Conservation (phyloP, 495 filamentous ascomycete species). For the Parathielavia hyrcaniae region DNA sequence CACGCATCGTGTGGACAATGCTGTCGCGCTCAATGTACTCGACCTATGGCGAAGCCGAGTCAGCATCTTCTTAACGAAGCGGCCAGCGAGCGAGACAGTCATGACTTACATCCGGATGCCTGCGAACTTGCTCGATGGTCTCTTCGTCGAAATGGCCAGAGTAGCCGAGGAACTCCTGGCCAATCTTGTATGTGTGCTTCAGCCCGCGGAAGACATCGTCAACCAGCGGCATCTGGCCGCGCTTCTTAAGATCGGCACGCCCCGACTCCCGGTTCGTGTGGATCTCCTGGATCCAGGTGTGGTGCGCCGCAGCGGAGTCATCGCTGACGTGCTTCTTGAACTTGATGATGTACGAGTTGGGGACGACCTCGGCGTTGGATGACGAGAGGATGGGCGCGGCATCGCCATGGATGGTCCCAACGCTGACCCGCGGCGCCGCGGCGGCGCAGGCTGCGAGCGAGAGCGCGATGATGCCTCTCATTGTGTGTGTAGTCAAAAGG, state of each 20-base stretch:
- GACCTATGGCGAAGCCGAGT: slow-evolving; percentile 53
- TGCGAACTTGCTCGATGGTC: slow-evolving; percentile 86
- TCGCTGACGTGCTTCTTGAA: slow-evolving; percentile 91
- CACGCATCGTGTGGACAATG: slow-evolving; percentile 69
- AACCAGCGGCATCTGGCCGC: slow-evolving; percentile 66
- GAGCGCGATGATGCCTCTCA: slow-evolving; percentile 68
- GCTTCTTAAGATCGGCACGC: slow-evolving; percentile 80
- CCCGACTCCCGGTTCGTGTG: slow-evolving; percentile 54
- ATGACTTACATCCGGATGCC: slow-evolving; percentile 89
- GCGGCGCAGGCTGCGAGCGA: slow-evolving; percentile 60
- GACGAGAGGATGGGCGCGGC: slow-evolving; percentile 85
- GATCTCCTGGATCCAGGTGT: slow-evolving; percentile 86
- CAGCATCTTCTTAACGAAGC: slow-evolving; percentile 11
- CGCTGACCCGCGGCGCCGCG: slow-evolving; percentile 67
- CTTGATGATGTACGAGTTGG: slow-evolving; percentile 92
- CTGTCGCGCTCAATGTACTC: slow-evolving; percentile 95
- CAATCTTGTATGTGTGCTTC: slow-evolving; percentile 93
- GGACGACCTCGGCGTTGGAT: slow-evolving; percentile 62
- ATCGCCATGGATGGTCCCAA: slow-evolving; percentile 76
- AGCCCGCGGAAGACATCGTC: slow-evolving; percentile 73
- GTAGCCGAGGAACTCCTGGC: slow-evolving; percentile 78
- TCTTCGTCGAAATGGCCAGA: slow-evolving; percentile 93
- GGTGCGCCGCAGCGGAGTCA: slow-evolving; percentile 63
- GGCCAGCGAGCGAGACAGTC: not conserved
- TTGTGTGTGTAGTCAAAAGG: slow-evolving; percentile 49